Evolutionary conservation across 2,329 filamentous ascomycete genomes (phyloP), one percentile per base, ranked within the genome.

Genomic region (Diatrype stigma): DNA sequence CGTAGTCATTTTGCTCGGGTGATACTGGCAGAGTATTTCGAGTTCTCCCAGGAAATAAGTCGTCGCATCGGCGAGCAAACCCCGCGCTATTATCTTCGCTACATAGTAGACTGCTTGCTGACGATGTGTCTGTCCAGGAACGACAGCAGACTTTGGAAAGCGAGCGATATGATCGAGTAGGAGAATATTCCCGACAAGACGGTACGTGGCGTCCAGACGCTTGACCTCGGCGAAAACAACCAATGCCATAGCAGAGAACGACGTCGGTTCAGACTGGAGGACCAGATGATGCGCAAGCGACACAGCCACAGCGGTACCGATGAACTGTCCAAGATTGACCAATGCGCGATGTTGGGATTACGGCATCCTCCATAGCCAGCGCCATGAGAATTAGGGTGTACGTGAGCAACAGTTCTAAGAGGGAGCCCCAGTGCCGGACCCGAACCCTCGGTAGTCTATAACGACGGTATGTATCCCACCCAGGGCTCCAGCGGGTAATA

Each of bases 401-500:
- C 1, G 62, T 63, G 12, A 81, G 66, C 1, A 86, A 0, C 82
- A 81, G 1, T 60, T 45, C 61, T 86, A 82, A 0, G 79, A 80
- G 0, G 81, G 81, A 5, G 63, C 60, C 2, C 81, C 81, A 0
- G 67, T 75, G 47, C 76, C 80, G 6, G 60, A 50, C 1, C 83
- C 82, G 56, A 80, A 86, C 1, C 83, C 82, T 5, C 82, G 74
- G 57, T 85, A 86, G 64, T 86, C 82, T 48, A 86, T 75, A 2
- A 78, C 73, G 8, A 86, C 60, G 35, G 79, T 72, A 57, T 86
- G 80, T 2, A 82, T 79, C 37, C 77, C 79, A 19, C 68, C 60
- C 0, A 80, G 75, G 1, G 73, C 68, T 0, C 68, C 73, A 6
- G 75, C 76, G n/a, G 70, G 78, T 40, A 6, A 75, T 76, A n/a